Evolutionary conservation across 352 stramenopile genomes (phyloP).

Genomic region (Hyaloperonospora arabidopsidis): DNA sequence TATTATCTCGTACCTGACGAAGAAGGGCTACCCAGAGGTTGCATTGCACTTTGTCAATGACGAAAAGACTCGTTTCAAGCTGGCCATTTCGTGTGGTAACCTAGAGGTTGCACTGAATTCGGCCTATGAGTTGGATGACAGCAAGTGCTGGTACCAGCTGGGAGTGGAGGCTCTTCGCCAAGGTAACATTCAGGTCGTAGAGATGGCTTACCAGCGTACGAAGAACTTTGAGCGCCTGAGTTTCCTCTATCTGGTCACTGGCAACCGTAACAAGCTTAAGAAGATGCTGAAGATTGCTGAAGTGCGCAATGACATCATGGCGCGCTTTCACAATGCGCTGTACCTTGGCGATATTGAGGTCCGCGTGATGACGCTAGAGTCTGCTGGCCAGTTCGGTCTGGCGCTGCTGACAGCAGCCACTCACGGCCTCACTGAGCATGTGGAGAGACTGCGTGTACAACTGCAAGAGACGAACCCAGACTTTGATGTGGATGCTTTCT

Average conservation of each 20-base stretch:
- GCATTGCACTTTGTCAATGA: conserved; percentile 99
- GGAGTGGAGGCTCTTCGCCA: conserved; percentile 95
- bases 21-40: conserved; percentile 99
- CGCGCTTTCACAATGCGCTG: conserved; percentile 97
- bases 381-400: conserved; percentile 92
- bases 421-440: conserved; percentile 92
- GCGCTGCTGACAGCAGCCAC: conserved; percentile 95
- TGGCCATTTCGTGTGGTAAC: conserved; percentile 98
- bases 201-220: conserved; percentile 99
- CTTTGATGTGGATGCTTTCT: conserved; percentile 60
- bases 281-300: conserved; percentile 99
- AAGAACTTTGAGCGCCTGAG: conserved; percentile 99
- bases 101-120: conserved; percentile 97
- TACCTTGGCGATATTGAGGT: conserved; percentile 95
- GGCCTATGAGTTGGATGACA: conserved; percentile 92
- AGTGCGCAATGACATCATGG: conserved; percentile 97
- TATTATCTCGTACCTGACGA: conserved; percentile 98
- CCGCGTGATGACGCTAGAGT: conserved; percentile 92
- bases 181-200: conserved; percentile 98
- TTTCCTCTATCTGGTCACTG: conserved; percentile 98
- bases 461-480: conserved; percentile 87
- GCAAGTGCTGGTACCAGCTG: conserved; percentile 95
- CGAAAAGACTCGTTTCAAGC: conserved; percentile 96
- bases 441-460: conserved; percentile 87
- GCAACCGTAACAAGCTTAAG: conserved; percentile 96